Base-by-base conservation (phyloP, 2,329 filamentous ascomycete species). In the Monosporascus sp. region DNA sequence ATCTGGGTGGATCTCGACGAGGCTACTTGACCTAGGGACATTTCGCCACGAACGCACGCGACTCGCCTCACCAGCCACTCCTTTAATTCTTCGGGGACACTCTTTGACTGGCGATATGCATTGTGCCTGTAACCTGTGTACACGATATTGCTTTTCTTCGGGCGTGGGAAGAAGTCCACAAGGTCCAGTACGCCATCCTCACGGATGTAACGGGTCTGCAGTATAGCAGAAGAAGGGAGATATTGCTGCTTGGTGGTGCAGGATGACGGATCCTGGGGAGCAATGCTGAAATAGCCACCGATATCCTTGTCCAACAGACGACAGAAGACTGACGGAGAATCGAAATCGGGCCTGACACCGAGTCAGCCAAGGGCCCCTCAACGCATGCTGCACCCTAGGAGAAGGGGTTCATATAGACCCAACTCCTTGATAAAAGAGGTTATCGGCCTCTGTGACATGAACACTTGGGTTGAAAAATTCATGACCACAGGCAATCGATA, bases 241-340 rank as follows among this genome's bases (percentile, higher is more conserved):
- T 91, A 91, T 64, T 88, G 84, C 70, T 91, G 88, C 67, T 91
- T 91, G 37, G 83, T 89, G 3, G 86, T 89, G 61, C 78, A 84
- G 6, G 72, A 72, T 25, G 79, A 65, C 9, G 74, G 68, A 1
- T 71, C 59, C 2, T 77, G 75, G 22, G 82, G 79, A n/a, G 78
- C 70, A 59, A 91, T 86, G 58, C 78, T 83, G 68, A 89, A 90
- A 66, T 86, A 82, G 0, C 88, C 88, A 24, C 88, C 88, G 64
- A 86, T 89, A 60, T 87, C 74, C 63, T 88, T 86, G 69, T 91
- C 88, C 3, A 91, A 71, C 17, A 91, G 75, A 41, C 87, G 82
- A 63, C 86, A 89, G 66, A 91, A 91, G 48, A 91, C 71, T 0
- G 85, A 85, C 0, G 88, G 87, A 6, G 87, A 90, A 68, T 91